Evolutionary conservation across 352 stramenopile genomes (phyloP).

Genomic region (Pythium oligandrum): DNA sequence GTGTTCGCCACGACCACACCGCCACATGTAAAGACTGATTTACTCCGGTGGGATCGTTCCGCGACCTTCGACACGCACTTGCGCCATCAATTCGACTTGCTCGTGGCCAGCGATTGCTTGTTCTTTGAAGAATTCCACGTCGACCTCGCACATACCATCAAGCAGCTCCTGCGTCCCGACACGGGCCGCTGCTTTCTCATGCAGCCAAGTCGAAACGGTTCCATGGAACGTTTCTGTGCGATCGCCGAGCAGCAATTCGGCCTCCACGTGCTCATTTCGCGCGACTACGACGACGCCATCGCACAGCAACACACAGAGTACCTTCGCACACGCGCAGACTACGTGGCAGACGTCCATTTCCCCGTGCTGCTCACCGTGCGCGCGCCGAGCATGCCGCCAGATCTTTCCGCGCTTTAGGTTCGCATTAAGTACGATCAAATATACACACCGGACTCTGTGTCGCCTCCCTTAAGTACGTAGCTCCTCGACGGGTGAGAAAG

Average conservation of each 20-base stretch:
- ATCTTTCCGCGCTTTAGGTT: background rate
- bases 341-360: constrained; percentile 62
- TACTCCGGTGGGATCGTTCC: constrained; percentile 71
- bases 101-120: constrained; percentile 81
- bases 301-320: constrained; percentile 30
- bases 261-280: constrained; percentile 27
- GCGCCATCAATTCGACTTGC: constrained; percentile 63
- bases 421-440: constrained; percentile 11
- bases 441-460: constrained; percentile 1
- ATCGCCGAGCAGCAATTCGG: constrained; percentile 31
- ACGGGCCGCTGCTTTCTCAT: constrained; percentile 62
- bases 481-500: too few species aligned
- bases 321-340: constrained; percentile 27
- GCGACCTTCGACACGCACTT: constrained; percentile 18
- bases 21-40: constrained; percentile 19
- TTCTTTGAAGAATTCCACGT: constrained; percentile 87
- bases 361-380: constrained; percentile 51
- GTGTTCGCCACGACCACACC: constrained; percentile 5
- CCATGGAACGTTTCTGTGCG: constrained; percentile 69
- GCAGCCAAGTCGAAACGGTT: constrained; percentile 66
- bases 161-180: constrained; percentile 33
- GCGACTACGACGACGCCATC: constrained; percentile 43
- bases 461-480: too few species aligned
- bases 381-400: background rate
- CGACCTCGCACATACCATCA: constrained; percentile 65